phyloP scores from a whole-genome alignment of 306 rosid species.

The Gastrolobium bilobum region DNA sequence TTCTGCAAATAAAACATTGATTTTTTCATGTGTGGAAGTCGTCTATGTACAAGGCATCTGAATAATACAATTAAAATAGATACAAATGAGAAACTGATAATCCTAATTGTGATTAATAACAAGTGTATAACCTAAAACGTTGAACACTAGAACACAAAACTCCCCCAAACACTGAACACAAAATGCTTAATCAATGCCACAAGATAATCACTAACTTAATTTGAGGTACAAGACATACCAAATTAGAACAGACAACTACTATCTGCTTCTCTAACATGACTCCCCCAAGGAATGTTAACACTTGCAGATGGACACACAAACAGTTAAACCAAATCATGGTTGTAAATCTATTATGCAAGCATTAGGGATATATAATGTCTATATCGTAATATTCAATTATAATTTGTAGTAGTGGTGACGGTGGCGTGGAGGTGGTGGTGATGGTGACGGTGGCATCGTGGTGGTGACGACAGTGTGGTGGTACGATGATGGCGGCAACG shows the following conservation, averaged over 20 bases:
- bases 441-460: no score
- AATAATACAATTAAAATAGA: constrained; percentile 6
- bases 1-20: constrained; percentile 2
- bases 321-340: no score
- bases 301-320: no score
- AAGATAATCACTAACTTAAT: constrained; percentile 36
- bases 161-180: neutral
- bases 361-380: no score
- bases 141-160: neutral
- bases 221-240: constrained; percentile 64
- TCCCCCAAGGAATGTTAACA: neutral
- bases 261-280: constrained; percentile 93
- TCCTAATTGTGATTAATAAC: constrained; percentile 29
- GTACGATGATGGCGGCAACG: no score
- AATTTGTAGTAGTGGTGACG: no score
- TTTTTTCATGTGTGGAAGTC: neutral
- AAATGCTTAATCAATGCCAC: constrained; percentile 13
- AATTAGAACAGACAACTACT: constrained; percentile 81
- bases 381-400: no score
- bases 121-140: neutral
- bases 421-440: no score
- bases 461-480: no score
- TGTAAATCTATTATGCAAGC: no score
- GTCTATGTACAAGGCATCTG: neutral
- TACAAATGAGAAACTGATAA: neutral